A percentile compares a stretch with the other conserved stretches of the same genome.
Conservation (phyloP, 768 basidiomycete species). For the Sporobolomyces phaffii region DNA sequence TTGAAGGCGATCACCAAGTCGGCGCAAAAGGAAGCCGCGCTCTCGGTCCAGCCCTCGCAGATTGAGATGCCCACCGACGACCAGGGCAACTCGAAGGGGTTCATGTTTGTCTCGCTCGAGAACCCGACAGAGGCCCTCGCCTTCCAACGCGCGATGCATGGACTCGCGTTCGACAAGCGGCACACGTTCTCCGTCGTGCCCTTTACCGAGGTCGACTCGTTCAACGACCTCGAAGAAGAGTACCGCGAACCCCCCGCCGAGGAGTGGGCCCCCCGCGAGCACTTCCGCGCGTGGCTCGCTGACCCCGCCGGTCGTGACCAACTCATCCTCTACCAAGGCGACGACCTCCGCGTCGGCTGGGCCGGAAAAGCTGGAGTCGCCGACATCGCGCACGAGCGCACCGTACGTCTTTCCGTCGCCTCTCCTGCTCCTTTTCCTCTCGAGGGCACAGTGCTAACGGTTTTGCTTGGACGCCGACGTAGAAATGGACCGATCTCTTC, state of each 20-base stretch:
- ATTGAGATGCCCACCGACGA: conserved; percentile 83
- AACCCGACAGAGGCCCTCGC: conserved; percentile 20
- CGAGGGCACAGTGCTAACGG: conserved; percentile 6
- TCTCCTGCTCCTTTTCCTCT: conserved; percentile 3
- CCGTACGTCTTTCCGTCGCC: conserved; percentile 53
- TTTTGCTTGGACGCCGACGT: neutral
- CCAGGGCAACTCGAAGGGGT: conserved; percentile 78
- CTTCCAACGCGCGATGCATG: conserved; percentile 35
- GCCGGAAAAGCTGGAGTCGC: conserved; percentile 75
- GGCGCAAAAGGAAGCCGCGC: conserved; percentile 68
- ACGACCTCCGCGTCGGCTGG: conserved; percentile 86
- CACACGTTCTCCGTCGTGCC: conserved; percentile 36
- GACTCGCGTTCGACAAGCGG: conserved; percentile 37
- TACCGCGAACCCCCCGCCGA: conserved; percentile 69
- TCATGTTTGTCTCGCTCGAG: conserved; percentile 30
- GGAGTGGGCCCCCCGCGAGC: conserved; percentile 75
- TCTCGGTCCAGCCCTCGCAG: conserved; percentile 65
- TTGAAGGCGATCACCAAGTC: conserved; percentile 73
- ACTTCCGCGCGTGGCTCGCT: conserved; percentile 88
- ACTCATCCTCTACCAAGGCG: conserved; percentile 85
- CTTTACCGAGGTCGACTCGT: conserved; percentile 66
- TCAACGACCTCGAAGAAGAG: conserved; percentile 66
- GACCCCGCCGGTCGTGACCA: conserved; percentile 92
- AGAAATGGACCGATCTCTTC: conserved; percentile 97
- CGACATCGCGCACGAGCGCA: conserved; percentile 67